These are phyloP conservation scores for Sporothrix mexicana DNA, from an alignment of 2,329 filamentous ascomycete genomes.

Conservation along the genomic window DNA sequence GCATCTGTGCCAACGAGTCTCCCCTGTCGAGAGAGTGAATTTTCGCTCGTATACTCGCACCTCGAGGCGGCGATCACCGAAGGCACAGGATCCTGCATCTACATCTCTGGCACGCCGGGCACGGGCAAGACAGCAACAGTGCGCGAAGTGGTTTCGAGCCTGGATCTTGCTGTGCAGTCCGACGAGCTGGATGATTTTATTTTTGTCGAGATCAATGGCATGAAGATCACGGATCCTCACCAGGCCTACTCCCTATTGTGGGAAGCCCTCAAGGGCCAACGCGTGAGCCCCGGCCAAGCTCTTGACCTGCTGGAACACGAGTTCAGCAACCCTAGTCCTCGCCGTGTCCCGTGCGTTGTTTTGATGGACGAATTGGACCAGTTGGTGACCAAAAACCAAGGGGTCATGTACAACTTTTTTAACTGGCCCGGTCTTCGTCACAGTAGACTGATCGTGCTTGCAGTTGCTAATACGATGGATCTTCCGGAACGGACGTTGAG, in stretches of 20 bases:
- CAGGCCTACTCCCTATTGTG: conserved; percentile 94
- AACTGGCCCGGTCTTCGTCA: conserved; percentile 96
- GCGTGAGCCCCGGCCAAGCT: conserved; percentile 89
- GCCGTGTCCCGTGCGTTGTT: conserved; percentile 92
- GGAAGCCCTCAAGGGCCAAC: conserved; percentile 93
- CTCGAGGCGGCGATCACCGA: conserved; percentile 93
- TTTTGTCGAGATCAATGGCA: conserved; percentile 98
- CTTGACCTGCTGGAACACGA: conserved; percentile 89
- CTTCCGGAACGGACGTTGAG: conserved; percentile 92
- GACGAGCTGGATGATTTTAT: conserved; percentile 98
- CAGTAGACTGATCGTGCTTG: conserved; percentile 91
- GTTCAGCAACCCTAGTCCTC: conserved; percentile 88
- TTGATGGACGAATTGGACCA: conserved; percentile 99
- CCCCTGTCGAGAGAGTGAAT: conserved; percentile 91
- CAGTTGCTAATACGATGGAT: conserved; percentile 99
- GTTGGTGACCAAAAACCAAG: conserved; percentile 95
- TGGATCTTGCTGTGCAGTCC: conserved; percentile 83
- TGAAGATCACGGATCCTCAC: conserved; percentile 98
- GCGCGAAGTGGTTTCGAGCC: conserved; percentile 86
- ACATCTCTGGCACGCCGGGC: conserved; percentile 97
- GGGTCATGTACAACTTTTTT: conserved; percentile 99
- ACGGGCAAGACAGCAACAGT: conserved; percentile 98
- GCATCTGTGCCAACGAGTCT: conserved; percentile 88
- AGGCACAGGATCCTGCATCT: conserved; percentile 93
- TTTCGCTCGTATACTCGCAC: conserved; percentile 88